Percentiles rank a stretch among this genome's conserved stretches.
Evolutionary conservation across 306 rosid genomes (phyloP).

Genomic region (Castanea sativa): DNA sequence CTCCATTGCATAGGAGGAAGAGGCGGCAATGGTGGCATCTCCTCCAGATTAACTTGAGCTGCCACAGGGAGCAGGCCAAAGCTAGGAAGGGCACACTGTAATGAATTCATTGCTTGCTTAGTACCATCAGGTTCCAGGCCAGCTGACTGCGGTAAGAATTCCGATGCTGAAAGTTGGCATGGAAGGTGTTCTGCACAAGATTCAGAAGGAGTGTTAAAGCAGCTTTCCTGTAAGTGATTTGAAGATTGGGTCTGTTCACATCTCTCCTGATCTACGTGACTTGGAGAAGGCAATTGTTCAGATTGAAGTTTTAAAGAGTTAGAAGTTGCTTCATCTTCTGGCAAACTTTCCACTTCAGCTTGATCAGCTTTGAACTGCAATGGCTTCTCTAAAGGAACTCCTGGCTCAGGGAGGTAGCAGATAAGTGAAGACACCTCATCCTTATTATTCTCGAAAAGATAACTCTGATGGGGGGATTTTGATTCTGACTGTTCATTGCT

Average conservation of each 20-base stretch:
- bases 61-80: slow-evolving; percentile 34
- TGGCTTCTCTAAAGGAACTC: slow-evolving; percentile 28
- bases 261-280: slow-evolving; percentile 18
- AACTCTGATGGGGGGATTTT: slow-evolving; percentile 26
- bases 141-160: slow-evolving; percentile 31
- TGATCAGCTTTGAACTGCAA: slow-evolving; percentile 40
- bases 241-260: slow-evolving; percentile 22
- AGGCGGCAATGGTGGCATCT: slow-evolving; percentile 94
- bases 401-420: slow-evolving; percentile 31
- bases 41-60: slow-evolving; percentile 45
- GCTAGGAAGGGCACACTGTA: slow-evolving; percentile 36
- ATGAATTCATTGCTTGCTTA: slow-evolving; percentile 33
- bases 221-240: slow-evolving; percentile 31
- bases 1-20: slow-evolving; percentile 99
- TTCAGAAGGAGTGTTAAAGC: slow-evolving; percentile 28
- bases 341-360: slow-evolving; percentile 27
- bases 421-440: slow-evolving; percentile 33
- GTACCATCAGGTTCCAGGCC: slow-evolving; percentile 28
- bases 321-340: slow-evolving; percentile 31
- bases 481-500: slow-evolving; percentile 30
- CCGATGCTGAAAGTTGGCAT: slow-evolving; percentile 31
- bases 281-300: slow-evolving; percentile 20
- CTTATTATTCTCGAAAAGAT: slow-evolving; percentile 23
- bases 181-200: slow-evolving; percentile 32
- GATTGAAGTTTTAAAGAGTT: slow-evolving; percentile 37